Conservation (phyloP, 2,329 filamentous ascomycete species). For the Nannizzia gypsea region DNA sequence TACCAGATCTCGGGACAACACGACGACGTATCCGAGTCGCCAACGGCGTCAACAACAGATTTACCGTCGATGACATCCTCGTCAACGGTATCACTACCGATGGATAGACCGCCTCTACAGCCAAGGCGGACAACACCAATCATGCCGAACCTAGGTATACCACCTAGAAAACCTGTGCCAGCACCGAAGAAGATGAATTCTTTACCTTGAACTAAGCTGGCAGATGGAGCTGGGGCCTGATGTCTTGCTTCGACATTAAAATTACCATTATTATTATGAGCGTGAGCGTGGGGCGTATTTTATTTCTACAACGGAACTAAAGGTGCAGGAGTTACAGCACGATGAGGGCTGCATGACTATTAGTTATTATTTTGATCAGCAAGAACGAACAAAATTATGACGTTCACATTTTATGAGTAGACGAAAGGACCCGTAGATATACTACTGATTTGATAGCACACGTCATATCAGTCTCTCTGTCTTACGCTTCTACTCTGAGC, state of each 20-base stretch:
- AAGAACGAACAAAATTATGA: too few relatives aligned
- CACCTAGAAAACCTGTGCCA: conserved; percentile 11
- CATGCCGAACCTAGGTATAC: conserved; percentile 9
- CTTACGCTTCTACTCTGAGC: too few relatives aligned
- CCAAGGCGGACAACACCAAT: conserved; percentile 5
- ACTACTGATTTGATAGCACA: too few relatives aligned
- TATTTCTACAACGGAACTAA: background rate
- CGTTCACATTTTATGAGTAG: too few relatives aligned
- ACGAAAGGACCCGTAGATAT: too few relatives aligned
- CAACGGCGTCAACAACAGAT: background rate
- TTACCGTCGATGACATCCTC: background rate
- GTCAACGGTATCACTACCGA: background rate
- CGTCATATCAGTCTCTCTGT: too few relatives aligned
- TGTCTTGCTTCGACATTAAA: background rate
- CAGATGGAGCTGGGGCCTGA: background rate
- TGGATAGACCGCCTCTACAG: background rate
- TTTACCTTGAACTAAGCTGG: background rate
- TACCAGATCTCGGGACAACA: background rate
- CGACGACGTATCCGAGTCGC: background rate
- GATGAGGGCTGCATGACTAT: background rate
- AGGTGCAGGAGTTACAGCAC: background rate
- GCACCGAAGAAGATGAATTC: background rate
- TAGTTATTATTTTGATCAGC: too few relatives aligned
- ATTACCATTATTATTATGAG: background rate
- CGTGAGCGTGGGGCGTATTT: background rate